These are phyloP conservation scores for Clitoria ternatea DNA, from an alignment of 306 rosid genomes.

Conservation along the genomic window DNA sequence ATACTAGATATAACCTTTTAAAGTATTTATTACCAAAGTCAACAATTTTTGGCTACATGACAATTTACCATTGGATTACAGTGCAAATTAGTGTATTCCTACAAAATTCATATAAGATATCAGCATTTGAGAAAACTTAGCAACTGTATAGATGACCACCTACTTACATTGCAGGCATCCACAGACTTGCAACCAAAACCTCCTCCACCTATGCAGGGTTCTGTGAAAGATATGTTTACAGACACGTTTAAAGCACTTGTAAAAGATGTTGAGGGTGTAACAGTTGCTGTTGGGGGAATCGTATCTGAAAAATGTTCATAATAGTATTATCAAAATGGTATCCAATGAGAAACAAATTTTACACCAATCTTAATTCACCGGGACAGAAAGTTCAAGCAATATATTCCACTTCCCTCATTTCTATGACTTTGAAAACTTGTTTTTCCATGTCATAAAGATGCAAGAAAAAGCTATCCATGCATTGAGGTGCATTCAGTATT, in stretches of 20 bases:
- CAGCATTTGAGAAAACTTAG: background rate
- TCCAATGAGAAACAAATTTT: background rate
- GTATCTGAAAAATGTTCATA: constrained; percentile 67
- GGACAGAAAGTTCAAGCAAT: background rate
- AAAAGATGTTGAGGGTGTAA: constrained; percentile 53
- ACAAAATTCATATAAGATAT: too few relatives aligned
- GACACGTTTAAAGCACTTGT: constrained; percentile 67
- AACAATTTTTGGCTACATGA: too few relatives aligned
- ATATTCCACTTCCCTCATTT: background rate
- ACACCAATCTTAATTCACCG: constrained; percentile 3
- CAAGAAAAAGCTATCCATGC: constrained; percentile 6
- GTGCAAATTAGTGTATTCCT: too few relatives aligned
- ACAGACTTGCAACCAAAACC: constrained; percentile 69
- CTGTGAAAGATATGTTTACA: constrained; percentile 73
- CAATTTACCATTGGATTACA: too few relatives aligned
- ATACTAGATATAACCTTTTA: too few relatives aligned
- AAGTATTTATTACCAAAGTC: too few relatives aligned
- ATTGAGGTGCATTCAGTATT: background rate
- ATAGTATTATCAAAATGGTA: background rate
- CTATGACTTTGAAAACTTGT: background rate
- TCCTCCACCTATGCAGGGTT: constrained; percentile 65
- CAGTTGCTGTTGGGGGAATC: constrained; percentile 74
- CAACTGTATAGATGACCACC: constrained; percentile 29
- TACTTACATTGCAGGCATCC: constrained; percentile 88
- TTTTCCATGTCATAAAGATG: background rate